These are phyloP conservation scores for Starmerella floricola DNA, from an alignment of 805 yeast genomes.

Conservation along the genomic window DNA sequence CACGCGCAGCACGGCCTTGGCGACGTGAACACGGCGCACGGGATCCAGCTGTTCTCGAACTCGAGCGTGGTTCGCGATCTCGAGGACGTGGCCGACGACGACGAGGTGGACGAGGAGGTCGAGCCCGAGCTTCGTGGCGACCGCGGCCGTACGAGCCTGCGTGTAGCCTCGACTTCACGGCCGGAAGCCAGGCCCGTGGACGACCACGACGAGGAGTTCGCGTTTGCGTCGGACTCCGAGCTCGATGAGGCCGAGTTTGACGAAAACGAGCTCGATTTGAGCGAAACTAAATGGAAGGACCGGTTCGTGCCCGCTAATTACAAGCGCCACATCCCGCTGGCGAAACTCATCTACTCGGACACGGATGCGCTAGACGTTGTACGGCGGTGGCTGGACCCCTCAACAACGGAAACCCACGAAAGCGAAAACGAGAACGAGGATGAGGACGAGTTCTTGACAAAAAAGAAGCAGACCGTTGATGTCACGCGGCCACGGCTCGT, in stretches of 20 bases:
- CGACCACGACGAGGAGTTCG: constrained; percentile 14
- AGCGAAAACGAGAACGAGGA: constrained; percentile 25
- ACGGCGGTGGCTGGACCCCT: constrained; percentile 24
- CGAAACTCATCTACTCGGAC: constrained; percentile 66
- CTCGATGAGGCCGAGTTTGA: constrained; percentile 18
- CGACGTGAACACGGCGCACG: constrained; percentile 39
- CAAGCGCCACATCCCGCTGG: constrained; percentile 60
- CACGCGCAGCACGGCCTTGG: constrained; percentile 48
- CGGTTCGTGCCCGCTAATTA: constrained; percentile 42
- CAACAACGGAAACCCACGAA: constrained; percentile 22
- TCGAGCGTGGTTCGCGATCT: constrained; percentile 40
- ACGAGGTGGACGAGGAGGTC: constrained; percentile 29
- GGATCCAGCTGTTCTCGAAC: constrained; percentile 60
- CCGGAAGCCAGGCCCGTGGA: constrained; percentile 1
- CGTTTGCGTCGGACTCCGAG: constrained; percentile 21
- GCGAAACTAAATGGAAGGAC: constrained; percentile 24
- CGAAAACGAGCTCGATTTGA: constrained; percentile 24
- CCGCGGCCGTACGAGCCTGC: constrained; percentile 24
- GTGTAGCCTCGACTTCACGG: constrained; percentile 4
- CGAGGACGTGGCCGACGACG: constrained; percentile 31
- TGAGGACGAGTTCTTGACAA: constrained; percentile 29
- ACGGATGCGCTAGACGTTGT: constrained; percentile 47
- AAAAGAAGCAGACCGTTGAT: constrained; percentile 13
- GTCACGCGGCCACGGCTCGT: constrained; percentile 22
- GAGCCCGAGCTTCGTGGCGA: constrained; percentile 39